These are phyloP conservation scores for Apiotrichum gamsii DNA, from an alignment of 1,284 basidiomycete genomes.

Conservation along the genomic window DNA sequence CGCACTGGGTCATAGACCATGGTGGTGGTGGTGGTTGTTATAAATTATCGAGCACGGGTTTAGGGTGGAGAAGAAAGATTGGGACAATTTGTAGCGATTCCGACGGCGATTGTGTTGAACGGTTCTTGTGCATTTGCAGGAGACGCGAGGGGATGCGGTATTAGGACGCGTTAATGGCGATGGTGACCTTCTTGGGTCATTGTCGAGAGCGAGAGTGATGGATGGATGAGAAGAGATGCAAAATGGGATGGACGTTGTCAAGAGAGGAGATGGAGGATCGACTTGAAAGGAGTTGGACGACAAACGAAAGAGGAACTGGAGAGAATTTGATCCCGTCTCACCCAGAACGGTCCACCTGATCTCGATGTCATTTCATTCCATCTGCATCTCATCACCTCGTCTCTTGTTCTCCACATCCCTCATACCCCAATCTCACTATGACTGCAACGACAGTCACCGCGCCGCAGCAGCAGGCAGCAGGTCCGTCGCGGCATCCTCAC, in stretches of 20 bases:
- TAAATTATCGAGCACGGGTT: not conserved
- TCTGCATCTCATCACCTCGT: not conserved
- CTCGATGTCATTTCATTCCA: not conserved
- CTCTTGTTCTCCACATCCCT: not conserved
- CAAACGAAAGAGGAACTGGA: no score
- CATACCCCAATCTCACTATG: not conserved
- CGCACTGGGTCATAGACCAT: slow-evolving; percentile 46
- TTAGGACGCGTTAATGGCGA: no score
- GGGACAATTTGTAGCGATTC: no score
- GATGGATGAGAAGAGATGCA: no score
- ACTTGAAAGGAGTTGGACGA: not conserved
- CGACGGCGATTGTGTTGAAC: no score
- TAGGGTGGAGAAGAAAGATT: not conserved
- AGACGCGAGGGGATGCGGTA: no score
- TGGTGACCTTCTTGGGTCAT: no score
- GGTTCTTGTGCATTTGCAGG: no score
- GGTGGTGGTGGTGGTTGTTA: not conserved
- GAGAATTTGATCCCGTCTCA: slow-evolving; percentile 6
- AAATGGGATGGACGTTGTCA: not conserved
- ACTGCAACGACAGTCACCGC: not conserved
- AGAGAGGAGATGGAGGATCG: not conserved
- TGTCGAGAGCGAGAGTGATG: no score
- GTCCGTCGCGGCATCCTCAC: slow-evolving; percentile 25
- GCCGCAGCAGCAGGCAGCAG: slow-evolving; percentile 4
- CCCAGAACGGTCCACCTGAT: no score